A percentile compares a stretch with the other conserved stretches of the same genome.
phyloP scores from a whole-genome alignment of 495 filamentous ascomycete species.

The Aspergillus ostianus region DNA sequence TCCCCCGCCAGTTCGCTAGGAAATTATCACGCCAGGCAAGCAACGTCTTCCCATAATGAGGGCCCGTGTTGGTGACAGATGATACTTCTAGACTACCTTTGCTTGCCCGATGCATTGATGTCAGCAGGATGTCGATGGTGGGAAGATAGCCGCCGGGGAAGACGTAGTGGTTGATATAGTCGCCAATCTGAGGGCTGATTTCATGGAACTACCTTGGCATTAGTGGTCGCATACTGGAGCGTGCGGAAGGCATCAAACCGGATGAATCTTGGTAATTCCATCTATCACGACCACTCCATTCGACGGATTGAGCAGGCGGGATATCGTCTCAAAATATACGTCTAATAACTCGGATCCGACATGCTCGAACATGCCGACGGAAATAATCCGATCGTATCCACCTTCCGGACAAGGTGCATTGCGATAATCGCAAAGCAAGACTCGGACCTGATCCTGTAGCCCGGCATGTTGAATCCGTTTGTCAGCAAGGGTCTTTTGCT shows the following conservation, averaged over 20 bases:
- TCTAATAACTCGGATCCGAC: slow-evolving; percentile 64
- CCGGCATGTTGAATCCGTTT: slow-evolving; percentile 53
- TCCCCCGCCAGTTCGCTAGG: slow-evolving; percentile 51
- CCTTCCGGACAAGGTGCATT: slow-evolving; percentile 46
- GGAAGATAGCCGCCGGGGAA: slow-evolving; percentile 74
- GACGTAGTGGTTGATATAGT: slow-evolving; percentile 72
- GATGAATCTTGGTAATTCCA: slow-evolving; percentile 74
- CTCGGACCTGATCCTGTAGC: slow-evolving; percentile 50
- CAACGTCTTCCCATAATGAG: slow-evolving; percentile 67
- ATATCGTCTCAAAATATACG: slow-evolving; percentile 58
- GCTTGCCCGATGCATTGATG: slow-evolving; percentile 56
- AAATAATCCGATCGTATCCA: slow-evolving; percentile 67
- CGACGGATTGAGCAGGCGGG: slow-evolving; percentile 57
- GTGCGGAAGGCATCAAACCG: slow-evolving; percentile 19
- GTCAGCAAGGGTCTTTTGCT: slow-evolving; percentile 62
- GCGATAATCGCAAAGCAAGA: slow-evolving; percentile 62
- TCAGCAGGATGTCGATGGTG: slow-evolving; percentile 60
- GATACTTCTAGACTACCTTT: slow-evolving; percentile 31
- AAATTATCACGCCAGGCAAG: slow-evolving; percentile 67
- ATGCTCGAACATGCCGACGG: slow-evolving; percentile 64
- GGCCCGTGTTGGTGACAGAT: slow-evolving; percentile 64
- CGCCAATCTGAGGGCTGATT: slow-evolving; percentile 31
- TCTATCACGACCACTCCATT: slow-evolving; percentile 69
- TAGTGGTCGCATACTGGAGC: neutral
- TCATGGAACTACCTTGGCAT: slow-evolving; percentile 6